phyloP scores from a whole-genome alignment of 306 rosid species.

The Urtica urens region DNA sequence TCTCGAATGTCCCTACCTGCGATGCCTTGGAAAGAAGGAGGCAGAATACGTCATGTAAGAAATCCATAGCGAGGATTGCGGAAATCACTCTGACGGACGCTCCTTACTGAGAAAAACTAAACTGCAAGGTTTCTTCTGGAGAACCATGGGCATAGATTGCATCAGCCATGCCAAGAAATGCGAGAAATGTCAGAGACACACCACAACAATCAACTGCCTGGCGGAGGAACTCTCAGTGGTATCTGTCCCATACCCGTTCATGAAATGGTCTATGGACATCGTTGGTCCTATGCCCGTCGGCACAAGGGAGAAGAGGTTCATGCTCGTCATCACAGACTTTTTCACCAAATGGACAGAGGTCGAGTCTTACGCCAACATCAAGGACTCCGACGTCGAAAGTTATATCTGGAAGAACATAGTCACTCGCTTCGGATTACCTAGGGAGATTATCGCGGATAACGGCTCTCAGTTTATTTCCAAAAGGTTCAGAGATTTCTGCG shows the following conservation, averaged over 20 bases:
- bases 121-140: too few relatives aligned
- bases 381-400: background rate
- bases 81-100: background rate
- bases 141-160: background rate
- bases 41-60: background rate
- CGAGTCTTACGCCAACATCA: background rate
- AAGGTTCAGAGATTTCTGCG: background rate
- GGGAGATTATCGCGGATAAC: background rate
- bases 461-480: background rate
- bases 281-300: background rate
- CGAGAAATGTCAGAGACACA: background rate
- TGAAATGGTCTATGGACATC: background rate
- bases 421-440: background rate
- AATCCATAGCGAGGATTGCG: background rate
- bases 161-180: background rate
- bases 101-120: too few relatives aligned
- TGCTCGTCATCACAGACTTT: background rate
- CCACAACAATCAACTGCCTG: background rate
- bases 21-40: background rate
- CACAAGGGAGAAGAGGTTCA: background rate
- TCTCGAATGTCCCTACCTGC: background rate
- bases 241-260: background rate
- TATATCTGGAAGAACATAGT: background rate
- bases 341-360: background rate
- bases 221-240: background rate